These are phyloP conservation scores for Fraxinus xanthoxyloides DNA, from an alignment of 305 asterid genomes.

Conservation along the genomic window DNA sequence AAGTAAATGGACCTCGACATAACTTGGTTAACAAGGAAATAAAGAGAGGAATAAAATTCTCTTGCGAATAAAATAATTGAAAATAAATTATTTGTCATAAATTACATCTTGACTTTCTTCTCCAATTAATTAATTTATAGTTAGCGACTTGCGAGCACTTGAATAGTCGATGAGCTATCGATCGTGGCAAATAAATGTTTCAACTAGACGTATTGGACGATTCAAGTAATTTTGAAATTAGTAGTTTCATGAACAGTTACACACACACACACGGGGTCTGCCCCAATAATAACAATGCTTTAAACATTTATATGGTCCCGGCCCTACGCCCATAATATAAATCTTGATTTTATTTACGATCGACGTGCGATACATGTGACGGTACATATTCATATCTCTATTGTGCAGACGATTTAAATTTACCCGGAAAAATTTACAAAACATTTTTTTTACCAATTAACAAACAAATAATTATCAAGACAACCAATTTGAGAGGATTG, in stretches of 20 bases:
- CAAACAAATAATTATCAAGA: neutral
- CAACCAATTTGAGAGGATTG: neutral
- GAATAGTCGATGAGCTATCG: neutral
- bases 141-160: neutral
- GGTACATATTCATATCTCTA: neutral
- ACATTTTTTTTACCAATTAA: neutral
- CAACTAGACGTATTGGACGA: no score
- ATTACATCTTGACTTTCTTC: neutral
- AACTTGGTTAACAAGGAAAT: neutral
- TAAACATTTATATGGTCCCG: no score
- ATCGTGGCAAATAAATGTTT: no score
- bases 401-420: neutral
- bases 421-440: neutral
- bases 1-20: neutral
- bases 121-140: neutral
- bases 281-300: no score
- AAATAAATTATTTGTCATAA: neutral
- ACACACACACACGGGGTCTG: no score
- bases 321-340: neutral
- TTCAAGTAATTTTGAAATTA: neutral
- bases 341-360: no score
- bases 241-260: neutral
- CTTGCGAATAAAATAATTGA: neutral
- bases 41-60: neutral
- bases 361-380: neutral